These are phyloP conservation scores for Cadophora sp. DNA, from an alignment of 2,329 filamentous ascomycete species.

Conservation along the genomic window DNA sequence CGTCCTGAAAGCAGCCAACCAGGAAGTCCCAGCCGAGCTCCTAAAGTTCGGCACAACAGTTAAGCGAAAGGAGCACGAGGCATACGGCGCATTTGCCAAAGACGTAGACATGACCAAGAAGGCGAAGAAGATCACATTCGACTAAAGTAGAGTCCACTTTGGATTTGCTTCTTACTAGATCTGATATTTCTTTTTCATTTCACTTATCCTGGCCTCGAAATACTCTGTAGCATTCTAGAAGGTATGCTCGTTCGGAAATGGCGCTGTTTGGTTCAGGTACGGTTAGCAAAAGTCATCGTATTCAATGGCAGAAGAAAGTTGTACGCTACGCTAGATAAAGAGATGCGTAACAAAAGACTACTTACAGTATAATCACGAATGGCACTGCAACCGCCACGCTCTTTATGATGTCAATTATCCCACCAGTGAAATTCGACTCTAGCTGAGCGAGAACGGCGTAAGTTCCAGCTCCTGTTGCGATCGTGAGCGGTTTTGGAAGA, in stretches of 20 bases:
- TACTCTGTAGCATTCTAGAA: slow-evolving; percentile 57
- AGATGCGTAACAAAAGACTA: slow-evolving; percentile 38
- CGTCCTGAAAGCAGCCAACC: slow-evolving; percentile 90
- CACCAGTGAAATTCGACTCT: slow-evolving; percentile 36
- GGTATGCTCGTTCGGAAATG: slow-evolving; percentile 60
- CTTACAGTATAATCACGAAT: slow-evolving; percentile 66
- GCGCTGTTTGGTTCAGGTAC: slow-evolving; percentile 47
- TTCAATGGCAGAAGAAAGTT: background rate
- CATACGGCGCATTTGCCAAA: slow-evolving; percentile 95
- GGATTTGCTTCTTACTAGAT: too few relatives aligned
- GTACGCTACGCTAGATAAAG: background rate
- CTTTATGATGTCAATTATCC: slow-evolving; percentile 49
- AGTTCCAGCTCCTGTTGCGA: slow-evolving; percentile 53
- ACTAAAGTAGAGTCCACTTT: slow-evolving; percentile 49
- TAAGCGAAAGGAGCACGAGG: slow-evolving; percentile 97
- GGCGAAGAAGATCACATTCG: slow-evolving; percentile 92
- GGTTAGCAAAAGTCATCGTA: slow-evolving; percentile 19
- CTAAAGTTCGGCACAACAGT: slow-evolving; percentile 97
- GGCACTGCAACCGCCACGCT: slow-evolving; percentile 57
- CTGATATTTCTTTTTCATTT: background rate
- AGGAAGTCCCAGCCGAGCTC: slow-evolving; percentile 86
- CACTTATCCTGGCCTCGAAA: slow-evolving; percentile 45
- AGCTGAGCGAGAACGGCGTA: slow-evolving; percentile 49
- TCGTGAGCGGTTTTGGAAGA: slow-evolving; percentile 52
- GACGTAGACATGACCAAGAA: slow-evolving; percentile 84